Evolutionary conservation across 2,329 filamentous ascomycete genomes (phyloP), one percentile per base, ranked within the genome.

Genomic region (Stemphylium lycopersici): DNA sequence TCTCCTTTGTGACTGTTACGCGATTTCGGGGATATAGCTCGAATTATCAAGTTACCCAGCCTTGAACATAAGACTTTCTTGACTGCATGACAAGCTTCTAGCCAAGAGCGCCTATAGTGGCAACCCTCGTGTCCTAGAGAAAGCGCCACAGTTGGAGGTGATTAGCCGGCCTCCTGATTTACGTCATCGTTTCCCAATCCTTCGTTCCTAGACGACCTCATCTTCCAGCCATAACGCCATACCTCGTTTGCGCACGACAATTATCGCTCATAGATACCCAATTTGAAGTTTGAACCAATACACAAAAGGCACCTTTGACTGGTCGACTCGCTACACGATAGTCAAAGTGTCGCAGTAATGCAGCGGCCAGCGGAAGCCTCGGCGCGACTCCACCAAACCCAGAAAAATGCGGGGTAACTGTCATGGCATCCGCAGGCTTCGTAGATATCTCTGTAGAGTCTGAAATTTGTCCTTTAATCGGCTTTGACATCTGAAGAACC

Each of bases 381-480:
- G 41, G 41, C 34, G 36, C 20, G 16, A 33, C 29, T 16, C 44
- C 38, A 39, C 50, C 39, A 43, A 15, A 18, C n/a, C 15, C 34
- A 32, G 29, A 26, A 24, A 26, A 51, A 55, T 37, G 52, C 47
- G 47, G 52, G 52, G 52, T 45, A 45, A 36, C 45, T 41, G 41
- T 55, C 52, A 37, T 45, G 29, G 18, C 34, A 39, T 31, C 8
- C 8, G 10, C n/a, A 32, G 18, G 8, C 8, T 18, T 38, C 12
- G 20, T 26, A n/a, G 12, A 15, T 39, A 22, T 18, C 20, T 13
- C n/a, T n/a, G 22, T 11, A 24, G 24, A 4, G 3, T 15, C 11
- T 48, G 13, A 13, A 15, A 6, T 16, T 32, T 18, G 8, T 16
- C n/a, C 16, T 29, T 29, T 8, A 29, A 29, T 12, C n/a, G 13